Conservation (phyloP, 2,329 filamentous ascomycete genomes). For the Plectosphaerella cucumerina region DNA sequence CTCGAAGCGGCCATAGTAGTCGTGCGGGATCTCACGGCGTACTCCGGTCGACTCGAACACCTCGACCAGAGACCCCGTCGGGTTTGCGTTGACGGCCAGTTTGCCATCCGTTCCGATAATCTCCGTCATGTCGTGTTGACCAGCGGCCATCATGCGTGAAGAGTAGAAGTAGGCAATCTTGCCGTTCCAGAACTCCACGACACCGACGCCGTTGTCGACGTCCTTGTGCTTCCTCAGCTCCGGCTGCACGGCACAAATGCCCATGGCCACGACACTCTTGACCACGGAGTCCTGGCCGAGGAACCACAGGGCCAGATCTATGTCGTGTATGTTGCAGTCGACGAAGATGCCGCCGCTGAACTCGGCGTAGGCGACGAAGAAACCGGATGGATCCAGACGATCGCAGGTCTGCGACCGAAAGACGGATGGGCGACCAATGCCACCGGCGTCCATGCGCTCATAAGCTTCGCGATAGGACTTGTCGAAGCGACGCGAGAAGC, state of each 20-base stretch:
- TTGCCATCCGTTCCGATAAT: constrained; percentile 65
- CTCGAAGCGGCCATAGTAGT: constrained; percentile 61
- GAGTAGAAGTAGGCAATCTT: constrained; percentile 62
- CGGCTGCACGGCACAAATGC: constrained; percentile 26
- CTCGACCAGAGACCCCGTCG: constrained; percentile 49
- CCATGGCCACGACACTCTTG: constrained; percentile 24
- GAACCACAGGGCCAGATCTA: constrained; percentile 33
- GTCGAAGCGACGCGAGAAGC: constrained; percentile 49
- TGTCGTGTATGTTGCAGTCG: constrained; percentile 68
- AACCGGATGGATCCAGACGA: constrained; percentile 59
- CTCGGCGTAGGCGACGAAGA: constrained; percentile 64
- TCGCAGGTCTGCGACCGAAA: constrained; percentile 65
- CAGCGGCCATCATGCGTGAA: constrained; percentile 63
- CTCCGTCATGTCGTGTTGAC: constrained; percentile 64
- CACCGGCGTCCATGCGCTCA: constrained; percentile 43
- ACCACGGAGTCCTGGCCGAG: constrained; percentile 25
- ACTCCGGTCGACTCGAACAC: constrained; percentile 50
- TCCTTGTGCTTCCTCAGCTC: constrained; percentile 26
- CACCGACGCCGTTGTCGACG: constrained; percentile 34
- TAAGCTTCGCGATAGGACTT: constrained; percentile 59
- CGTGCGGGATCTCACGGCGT: constrained; percentile 52
- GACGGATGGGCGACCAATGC: constrained; percentile 56
- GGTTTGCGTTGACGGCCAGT: constrained; percentile 56
- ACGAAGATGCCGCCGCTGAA: constrained; percentile 67
- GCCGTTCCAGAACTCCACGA: constrained; percentile 60